These are phyloP conservation scores for Arabis hirsuta DNA, from an alignment of 345 rosid genomes.

Conservation along the genomic window DNA sequence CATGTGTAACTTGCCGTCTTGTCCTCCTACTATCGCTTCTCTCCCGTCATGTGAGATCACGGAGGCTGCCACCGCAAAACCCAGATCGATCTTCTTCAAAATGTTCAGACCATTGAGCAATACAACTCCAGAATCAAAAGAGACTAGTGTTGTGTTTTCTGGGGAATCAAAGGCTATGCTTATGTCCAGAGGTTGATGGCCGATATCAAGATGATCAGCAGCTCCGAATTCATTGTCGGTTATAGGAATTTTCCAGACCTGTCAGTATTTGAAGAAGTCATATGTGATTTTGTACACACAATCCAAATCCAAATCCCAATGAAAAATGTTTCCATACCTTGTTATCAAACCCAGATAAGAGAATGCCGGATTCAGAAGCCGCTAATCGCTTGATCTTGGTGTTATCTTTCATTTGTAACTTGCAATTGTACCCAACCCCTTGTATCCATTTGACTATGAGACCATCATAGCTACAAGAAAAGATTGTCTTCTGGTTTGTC, in stretches of 20 bases:
- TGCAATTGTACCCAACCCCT: conserved; percentile 64
- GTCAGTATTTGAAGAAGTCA: conserved; percentile 2
- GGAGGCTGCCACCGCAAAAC: conserved; percentile 63
- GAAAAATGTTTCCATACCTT: conserved; percentile 38
- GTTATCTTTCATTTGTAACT: conserved; percentile 55
- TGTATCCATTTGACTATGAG: conserved; percentile 68
- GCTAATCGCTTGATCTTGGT: conserved; percentile 68
- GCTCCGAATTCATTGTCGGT: conserved; percentile 51
- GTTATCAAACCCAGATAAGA: conserved; percentile 56
- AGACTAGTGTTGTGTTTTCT: conserved; percentile 49
- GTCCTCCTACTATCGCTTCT: conserved; percentile 75
- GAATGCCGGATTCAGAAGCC: conserved; percentile 55
- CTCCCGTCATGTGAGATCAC: conserved; percentile 66
- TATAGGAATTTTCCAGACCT: conserved; percentile 67
- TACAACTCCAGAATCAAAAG: conserved; percentile 64
- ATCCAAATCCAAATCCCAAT: background rate
- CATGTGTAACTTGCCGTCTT: conserved; percentile 73
- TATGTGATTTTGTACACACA: background rate
- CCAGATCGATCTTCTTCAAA: conserved; percentile 55
- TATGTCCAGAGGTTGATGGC: conserved; percentile 65
- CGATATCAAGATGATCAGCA: conserved; percentile 56
- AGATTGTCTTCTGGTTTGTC: conserved; percentile 50
- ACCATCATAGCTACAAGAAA: conserved; percentile 81
- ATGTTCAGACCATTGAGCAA: conserved; percentile 57
- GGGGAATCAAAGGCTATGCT: conserved; percentile 56